Evolutionary conservation across 2,329 filamentous ascomycete species (phyloP).

Genomic region (Colletotrichum trifolii): DNA sequence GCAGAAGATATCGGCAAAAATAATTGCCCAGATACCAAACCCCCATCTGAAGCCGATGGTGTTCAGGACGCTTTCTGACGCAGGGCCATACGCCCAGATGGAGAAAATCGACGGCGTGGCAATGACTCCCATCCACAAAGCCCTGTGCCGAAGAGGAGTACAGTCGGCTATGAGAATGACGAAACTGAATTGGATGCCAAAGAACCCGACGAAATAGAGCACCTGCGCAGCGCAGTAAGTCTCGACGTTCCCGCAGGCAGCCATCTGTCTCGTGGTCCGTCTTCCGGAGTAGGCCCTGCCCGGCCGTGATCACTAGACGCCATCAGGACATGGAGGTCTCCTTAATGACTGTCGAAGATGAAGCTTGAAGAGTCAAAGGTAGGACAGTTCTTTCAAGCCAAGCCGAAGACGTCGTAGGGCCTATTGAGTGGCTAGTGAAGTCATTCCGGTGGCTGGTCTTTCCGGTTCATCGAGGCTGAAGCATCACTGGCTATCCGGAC

Average conservation of each 20-base stretch:
- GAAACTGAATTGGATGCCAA: slow-evolving; percentile 15
- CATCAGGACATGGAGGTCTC: too few relatives aligned
- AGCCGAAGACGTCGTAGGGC: not conserved
- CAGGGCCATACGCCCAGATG: slow-evolving; percentile 10
- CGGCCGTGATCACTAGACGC: too few relatives aligned
- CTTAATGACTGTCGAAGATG: too few relatives aligned
- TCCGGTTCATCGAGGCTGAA: too few relatives aligned
- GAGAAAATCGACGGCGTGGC: not conserved
- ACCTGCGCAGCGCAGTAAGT: slow-evolving; percentile 46
- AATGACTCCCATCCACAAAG: not conserved
- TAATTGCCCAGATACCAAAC: slow-evolving; percentile 1
- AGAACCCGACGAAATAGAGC: slow-evolving; percentile 5
- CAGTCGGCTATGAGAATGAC: slow-evolving; percentile 12
- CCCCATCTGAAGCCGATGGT: slow-evolving; percentile 11
- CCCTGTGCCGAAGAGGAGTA: not conserved
- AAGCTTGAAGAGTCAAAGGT: too few relatives aligned
- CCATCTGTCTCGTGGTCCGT: slow-evolving; percentile 49
- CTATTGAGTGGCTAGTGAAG: too few relatives aligned
- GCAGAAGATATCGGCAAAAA: slow-evolving; percentile 3
- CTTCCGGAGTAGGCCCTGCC: too few relatives aligned
- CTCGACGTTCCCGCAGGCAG: slow-evolving; percentile 59
- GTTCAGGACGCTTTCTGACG: not conserved
- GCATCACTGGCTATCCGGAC: too few relatives aligned
- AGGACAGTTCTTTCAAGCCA: not conserved
- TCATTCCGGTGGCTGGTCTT: too few relatives aligned